These are phyloP conservation scores for Syzygium syzygioides DNA, from an alignment of 441 rosid genomes.

Conservation along the genomic window DNA sequence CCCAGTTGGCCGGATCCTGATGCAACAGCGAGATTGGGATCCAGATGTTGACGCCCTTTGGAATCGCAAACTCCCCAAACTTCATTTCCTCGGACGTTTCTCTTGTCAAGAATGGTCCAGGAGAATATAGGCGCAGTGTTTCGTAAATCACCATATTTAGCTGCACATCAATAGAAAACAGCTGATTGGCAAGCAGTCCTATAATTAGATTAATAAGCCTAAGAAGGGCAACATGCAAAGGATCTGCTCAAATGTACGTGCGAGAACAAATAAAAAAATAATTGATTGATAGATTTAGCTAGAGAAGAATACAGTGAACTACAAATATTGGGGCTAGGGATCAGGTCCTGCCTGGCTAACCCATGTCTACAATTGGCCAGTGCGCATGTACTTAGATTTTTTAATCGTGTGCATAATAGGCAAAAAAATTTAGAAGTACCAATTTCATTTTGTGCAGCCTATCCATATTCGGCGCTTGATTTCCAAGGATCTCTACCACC, in stretches of 20 bases:
- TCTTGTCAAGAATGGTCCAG: not conserved
- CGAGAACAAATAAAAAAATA: not conserved
- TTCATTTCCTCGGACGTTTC: not conserved
- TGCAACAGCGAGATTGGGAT: not conserved
- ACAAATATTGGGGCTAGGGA: not conserved
- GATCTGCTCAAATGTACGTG: not conserved
- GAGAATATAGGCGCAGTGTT: not conserved
- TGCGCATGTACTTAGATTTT: not conserved
- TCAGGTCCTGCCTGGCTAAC: not conserved
- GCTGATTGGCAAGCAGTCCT: not conserved
- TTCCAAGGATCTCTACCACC: not conserved
- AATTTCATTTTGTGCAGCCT: conserved; percentile 3
- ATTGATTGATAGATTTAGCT: not conserved
- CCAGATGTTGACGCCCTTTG: not conserved
- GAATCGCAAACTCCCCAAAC: not conserved
- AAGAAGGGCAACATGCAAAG: not conserved
- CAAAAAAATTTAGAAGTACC: not conserved
- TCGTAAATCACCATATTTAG: not conserved
- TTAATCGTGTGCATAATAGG: not conserved
- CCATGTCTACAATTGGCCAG: not conserved
- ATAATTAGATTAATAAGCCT: not conserved
- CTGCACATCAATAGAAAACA: not conserved
- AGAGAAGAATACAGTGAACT: not conserved
- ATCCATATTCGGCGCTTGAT: not conserved
- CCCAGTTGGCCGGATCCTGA: not conserved